phyloP scores from a whole-genome alignment of 305 asterid genomes.

The Fraxinus floribunda region DNA sequence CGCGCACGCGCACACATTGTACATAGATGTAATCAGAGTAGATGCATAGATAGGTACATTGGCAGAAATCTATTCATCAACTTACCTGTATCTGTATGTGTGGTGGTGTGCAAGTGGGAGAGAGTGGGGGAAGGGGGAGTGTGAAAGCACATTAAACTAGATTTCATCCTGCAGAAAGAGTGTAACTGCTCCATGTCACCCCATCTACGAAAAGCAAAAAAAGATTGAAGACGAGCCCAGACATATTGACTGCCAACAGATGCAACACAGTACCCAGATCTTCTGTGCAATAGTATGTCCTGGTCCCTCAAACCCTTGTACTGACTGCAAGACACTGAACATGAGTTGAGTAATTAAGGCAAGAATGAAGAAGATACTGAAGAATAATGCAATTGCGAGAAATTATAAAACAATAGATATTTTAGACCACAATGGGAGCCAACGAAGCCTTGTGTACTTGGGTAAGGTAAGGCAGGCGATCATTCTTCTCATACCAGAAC shows the following conservation, averaged over 20 bases:
- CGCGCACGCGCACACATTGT: not conserved
- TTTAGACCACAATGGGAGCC: not conserved
- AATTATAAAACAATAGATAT: not conserved
- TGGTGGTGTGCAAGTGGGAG: no score
- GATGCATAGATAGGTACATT: not conserved
- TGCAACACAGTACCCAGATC: constrained; percentile 86
- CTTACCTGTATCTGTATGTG: no score
- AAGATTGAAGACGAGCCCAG: constrained; percentile 88
- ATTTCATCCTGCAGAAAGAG: constrained; percentile 12
- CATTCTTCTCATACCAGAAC: not conserved
- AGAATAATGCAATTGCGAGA: not conserved
- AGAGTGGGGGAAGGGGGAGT: not conserved
- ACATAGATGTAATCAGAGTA: not conserved
- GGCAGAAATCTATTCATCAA: not conserved
- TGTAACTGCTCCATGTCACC: constrained; percentile 91
- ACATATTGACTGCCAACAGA: constrained; percentile 91
- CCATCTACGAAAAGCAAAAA: constrained; percentile 98
- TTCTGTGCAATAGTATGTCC: constrained; percentile 85
- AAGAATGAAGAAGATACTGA: not conserved
- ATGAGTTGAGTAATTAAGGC: not conserved
- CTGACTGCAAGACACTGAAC: constrained; percentile 40
- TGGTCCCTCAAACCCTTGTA: constrained; percentile 41
- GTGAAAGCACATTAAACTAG: not conserved
- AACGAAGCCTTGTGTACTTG: not conserved
- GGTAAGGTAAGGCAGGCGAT: not conserved